These are phyloP conservation scores for Phalaenopsis hybrid DNA, from an alignment of 116 monocot genomes.

Conservation along the genomic window DNA sequence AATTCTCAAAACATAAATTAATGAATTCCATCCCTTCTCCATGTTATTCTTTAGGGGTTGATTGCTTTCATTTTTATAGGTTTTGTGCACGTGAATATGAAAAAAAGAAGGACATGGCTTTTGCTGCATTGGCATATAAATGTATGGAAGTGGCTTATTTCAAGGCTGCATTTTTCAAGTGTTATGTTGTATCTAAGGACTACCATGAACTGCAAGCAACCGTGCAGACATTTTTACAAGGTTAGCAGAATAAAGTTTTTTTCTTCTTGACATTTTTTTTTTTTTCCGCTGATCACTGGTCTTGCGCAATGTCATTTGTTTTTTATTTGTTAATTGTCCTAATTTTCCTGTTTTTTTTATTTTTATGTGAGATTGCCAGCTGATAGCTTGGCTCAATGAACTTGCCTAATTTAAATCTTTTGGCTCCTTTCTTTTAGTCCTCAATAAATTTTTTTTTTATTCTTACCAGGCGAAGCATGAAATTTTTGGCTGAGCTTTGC, in stretches of 20 bases:
- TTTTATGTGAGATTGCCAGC: not conserved
- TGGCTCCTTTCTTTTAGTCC: not conserved
- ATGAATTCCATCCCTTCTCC: not conserved
- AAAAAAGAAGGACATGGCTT: constrained; percentile 14
- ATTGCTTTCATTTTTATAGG: constrained; percentile 8
- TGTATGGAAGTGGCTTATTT: constrained; percentile 24
- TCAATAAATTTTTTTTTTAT: not conserved
- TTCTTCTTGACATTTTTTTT: not conserved
- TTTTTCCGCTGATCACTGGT: not conserved
- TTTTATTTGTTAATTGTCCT: not conserved
- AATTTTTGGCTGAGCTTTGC: no score
- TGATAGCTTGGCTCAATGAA: not conserved
- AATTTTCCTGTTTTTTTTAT: not conserved
- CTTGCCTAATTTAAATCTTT: not conserved
- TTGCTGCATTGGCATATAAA: constrained; percentile 26
- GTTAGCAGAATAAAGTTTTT: constrained; percentile 12
- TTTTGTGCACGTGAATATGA: constrained; percentile 26
- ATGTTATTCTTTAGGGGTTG: not conserved
- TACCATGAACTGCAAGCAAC: constrained; percentile 23
- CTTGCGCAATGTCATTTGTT: not conserved
- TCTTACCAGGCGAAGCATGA: not conserved
- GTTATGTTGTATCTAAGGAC: constrained; percentile 20
- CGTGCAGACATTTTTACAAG: constrained; percentile 17
- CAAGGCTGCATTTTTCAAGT: constrained; percentile 23
- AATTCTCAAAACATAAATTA: not conserved